Percentiles rank a stretch among this genome's conserved stretches.
phyloP scores from a whole-genome alignment of 768 basidiomycete genomes.

The Gloeostereum incarnatum region DNA sequence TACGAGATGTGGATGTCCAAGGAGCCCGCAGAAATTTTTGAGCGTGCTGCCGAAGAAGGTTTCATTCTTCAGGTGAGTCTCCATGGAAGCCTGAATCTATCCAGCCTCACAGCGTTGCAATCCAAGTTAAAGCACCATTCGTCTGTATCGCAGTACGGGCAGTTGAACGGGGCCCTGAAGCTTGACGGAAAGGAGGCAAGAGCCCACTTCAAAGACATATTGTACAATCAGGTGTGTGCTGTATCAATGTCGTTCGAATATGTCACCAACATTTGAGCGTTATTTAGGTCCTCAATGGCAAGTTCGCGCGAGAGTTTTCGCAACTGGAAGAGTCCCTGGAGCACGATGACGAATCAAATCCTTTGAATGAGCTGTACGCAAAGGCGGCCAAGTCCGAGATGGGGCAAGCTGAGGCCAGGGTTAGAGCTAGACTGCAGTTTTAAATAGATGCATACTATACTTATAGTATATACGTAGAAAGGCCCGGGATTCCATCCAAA shows the following conservation, averaged over 20 bases:
- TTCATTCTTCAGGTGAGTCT: conserved; percentile 43
- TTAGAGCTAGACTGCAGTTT: conserved; percentile 36
- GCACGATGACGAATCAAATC: conserved; percentile 43
- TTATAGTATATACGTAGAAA: neutral
- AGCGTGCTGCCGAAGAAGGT: conserved; percentile 57
- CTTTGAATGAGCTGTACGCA: conserved; percentile 44
- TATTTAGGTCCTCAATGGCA: conserved; percentile 45
- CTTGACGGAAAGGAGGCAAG: conserved; percentile 41
- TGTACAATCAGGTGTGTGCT: conserved; percentile 40
- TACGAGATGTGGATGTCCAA: conserved; percentile 59
- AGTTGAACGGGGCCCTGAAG: conserved; percentile 45
- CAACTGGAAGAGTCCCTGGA: conserved; percentile 48
- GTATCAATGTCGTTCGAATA: neutral
- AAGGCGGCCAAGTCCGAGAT: conserved; percentile 42
- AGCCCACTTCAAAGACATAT: conserved; percentile 47
- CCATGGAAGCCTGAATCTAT: neutral
- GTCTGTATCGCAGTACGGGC: conserved; percentile 52
- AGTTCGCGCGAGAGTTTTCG: conserved; percentile 46
- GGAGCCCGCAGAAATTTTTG: conserved; percentile 62
- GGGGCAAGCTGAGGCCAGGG: conserved; percentile 50
- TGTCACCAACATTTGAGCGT: neutral
- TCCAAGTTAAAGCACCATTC: conserved; percentile 52
- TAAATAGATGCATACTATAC: conserved; percentile 12
- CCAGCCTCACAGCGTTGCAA: neutral
- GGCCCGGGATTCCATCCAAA: no score